These are phyloP conservation scores for Coniochaeta sp. DNA, from an alignment of 2,329 filamentous ascomycete species.

Conservation along the genomic window DNA sequence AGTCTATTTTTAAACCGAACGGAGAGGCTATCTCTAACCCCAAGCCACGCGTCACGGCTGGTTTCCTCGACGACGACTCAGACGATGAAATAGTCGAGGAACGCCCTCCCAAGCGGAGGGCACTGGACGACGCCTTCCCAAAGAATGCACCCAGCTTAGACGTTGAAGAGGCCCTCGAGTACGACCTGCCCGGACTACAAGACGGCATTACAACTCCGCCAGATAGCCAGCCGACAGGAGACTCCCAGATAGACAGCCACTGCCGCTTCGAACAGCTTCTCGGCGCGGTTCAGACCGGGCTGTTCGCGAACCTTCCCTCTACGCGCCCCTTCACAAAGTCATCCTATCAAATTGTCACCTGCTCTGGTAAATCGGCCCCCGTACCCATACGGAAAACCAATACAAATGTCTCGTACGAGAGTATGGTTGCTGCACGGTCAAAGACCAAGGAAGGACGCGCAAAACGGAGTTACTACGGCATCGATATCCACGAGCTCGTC, in stretches of 20 bases:
- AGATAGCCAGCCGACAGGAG: background rate
- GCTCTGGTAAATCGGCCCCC: constrained; percentile 47
- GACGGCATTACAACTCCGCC: constrained; percentile 1
- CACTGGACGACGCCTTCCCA: background rate
- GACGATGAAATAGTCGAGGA: background rate
- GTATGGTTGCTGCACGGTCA: constrained; percentile 61
- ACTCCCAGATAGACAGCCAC: background rate
- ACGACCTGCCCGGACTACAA: background rate
- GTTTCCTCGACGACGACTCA: constrained; percentile 2
- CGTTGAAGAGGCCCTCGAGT: background rate
- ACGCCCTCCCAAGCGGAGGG: background rate
- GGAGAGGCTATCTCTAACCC: background rate
- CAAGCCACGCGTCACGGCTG: background rate
- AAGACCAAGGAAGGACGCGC: constrained; percentile 60
- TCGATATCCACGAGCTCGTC: constrained; percentile 81
- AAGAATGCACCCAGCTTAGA: background rate
- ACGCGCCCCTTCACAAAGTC: background rate
- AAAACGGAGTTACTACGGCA: constrained; percentile 77
- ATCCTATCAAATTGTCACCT: constrained; percentile 40
- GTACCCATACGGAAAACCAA: constrained; percentile 46
- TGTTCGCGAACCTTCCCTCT: background rate
- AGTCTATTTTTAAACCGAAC: background rate
- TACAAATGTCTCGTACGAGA: constrained; percentile 49
- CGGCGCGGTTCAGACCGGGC: background rate
- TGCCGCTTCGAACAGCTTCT: background rate